Evolutionary conservation across 2,329 filamentous ascomycete genomes (phyloP).

Genomic region (Anisogramma anomala): DNA sequence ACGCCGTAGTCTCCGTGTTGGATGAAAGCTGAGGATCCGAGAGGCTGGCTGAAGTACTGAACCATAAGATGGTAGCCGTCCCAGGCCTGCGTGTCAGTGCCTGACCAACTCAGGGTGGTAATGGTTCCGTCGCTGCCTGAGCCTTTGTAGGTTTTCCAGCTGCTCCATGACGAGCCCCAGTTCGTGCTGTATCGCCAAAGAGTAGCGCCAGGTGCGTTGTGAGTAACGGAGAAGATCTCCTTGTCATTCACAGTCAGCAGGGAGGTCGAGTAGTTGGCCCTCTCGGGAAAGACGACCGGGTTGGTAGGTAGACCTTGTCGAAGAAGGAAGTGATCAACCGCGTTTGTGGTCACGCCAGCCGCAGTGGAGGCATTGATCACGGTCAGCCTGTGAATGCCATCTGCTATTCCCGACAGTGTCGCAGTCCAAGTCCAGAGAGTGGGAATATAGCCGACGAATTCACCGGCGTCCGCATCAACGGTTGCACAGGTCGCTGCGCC

Average conservation of each 20-base stretch:
- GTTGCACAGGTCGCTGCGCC: conserved; percentile 2
- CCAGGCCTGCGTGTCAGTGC: conserved; percentile 44
- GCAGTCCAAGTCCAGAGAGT: conserved; percentile 37
- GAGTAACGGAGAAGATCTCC: conserved; percentile 34
- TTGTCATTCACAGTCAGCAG: conserved; percentile 31
- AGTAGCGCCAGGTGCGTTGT: conserved; percentile 48
- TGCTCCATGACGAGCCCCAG: conserved; percentile 46
- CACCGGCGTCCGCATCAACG: conserved; percentile 18
- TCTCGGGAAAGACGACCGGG: conserved; percentile 43
- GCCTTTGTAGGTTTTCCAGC: conserved; percentile 44
- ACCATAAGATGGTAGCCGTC: conserved; percentile 48
- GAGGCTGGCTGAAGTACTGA: conserved; percentile 47
- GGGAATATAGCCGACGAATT: conserved; percentile 38
- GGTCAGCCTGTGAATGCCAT: conserved; percentile 47
- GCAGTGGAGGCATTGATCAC: conserved; percentile 40
- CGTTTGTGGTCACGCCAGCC: conserved; percentile 32
- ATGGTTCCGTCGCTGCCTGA: conserved; percentile 34
- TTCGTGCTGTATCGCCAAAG: conserved; percentile 51
- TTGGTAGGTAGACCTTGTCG: conserved; percentile 46
- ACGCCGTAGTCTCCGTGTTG: conserved; percentile 43
- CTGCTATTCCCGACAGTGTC: conserved; percentile 29
- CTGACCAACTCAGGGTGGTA: conserved; percentile 40
- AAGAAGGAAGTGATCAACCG: conserved; percentile 45
- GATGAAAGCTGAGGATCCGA: conserved; percentile 46
- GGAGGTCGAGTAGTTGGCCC: conserved; percentile 38